Conservation (phyloP, 179 eudicot genomes). For the Corrigiola litoralis region DNA sequence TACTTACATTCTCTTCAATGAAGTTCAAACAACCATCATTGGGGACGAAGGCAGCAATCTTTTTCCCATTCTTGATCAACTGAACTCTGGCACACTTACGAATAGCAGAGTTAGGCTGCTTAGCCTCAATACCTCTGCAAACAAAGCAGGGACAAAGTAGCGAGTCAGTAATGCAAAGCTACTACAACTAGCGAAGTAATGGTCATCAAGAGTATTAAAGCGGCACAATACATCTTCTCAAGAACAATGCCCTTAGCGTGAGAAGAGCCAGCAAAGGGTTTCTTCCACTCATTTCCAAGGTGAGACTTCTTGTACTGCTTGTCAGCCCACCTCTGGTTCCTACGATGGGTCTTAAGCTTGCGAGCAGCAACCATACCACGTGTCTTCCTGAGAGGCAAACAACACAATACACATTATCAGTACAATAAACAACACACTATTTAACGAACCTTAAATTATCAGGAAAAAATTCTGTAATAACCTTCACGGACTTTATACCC, state of each 20-base stretch:
- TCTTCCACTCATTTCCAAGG: slow-evolving; percentile 40
- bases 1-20: slow-evolving; percentile 35
- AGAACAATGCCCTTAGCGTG: slow-evolving; percentile 37
- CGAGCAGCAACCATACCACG: slow-evolving; percentile 43
- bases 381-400: slow-evolving; percentile 22
- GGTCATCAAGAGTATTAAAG: not conserved
- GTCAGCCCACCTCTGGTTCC: slow-evolving; percentile 36
- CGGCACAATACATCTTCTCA: slow-evolving; percentile 31
- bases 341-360: slow-evolving; percentile 34
- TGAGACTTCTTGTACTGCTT: slow-evolving; percentile 34
- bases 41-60: slow-evolving; percentile 38
- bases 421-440: too few species aligned
- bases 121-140: slow-evolving; percentile 39
- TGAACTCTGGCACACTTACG: slow-evolving; percentile 39
- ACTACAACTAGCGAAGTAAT: not conserved
- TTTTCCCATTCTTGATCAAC: slow-evolving; percentile 33
- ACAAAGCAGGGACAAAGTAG: not conserved
- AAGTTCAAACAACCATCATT: slow-evolving; percentile 42
- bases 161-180: too few species aligned
- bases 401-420: not conserved
- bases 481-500: too few species aligned
- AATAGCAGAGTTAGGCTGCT: slow-evolving; percentile 38
- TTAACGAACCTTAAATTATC: too few species aligned
- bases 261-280: slow-evolving; percentile 34
- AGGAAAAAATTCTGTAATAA: too few species aligned